phyloP scores from a whole-genome alignment of 2,329 filamentous ascomycete species.

The Colletotrichum truncatum region DNA sequence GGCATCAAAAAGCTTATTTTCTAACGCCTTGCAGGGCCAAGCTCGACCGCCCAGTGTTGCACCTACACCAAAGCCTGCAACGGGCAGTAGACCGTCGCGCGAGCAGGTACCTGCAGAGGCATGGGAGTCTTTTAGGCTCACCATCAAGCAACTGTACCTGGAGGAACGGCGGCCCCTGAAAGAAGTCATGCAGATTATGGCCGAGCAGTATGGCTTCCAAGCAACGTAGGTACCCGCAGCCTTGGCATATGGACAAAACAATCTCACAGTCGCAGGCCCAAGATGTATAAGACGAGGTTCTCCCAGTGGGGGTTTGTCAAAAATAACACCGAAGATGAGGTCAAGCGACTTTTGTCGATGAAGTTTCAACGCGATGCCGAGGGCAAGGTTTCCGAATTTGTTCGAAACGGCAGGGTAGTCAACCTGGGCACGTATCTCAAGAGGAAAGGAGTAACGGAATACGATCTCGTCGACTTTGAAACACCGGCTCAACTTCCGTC shows the following conservation, averaged over 20 bases:
- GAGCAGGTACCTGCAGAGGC: slow-evolving; percentile 55
- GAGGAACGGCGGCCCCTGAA: slow-evolving; percentile 61
- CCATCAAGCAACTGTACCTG: slow-evolving; percentile 55
- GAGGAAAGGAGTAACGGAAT: slow-evolving; percentile 62
- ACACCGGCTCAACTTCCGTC: slow-evolving; percentile 51
- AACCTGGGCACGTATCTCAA: slow-evolving; percentile 62
- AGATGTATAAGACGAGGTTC: slow-evolving; percentile 66
- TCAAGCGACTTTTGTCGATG: slow-evolving; percentile 59
- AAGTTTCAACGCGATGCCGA: slow-evolving; percentile 62
- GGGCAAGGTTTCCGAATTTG: slow-evolving; percentile 62
- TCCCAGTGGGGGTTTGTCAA: slow-evolving; percentile 65
- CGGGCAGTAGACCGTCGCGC: slow-evolving; percentile 47
- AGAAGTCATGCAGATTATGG: slow-evolving; percentile 62
- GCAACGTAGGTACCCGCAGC: slow-evolving; percentile 51
- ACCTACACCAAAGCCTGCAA: slow-evolving; percentile 40
- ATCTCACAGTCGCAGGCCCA: slow-evolving; percentile 48
- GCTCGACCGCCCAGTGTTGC: slow-evolving; percentile 18
- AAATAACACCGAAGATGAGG: slow-evolving; percentile 63
- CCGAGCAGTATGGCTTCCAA: slow-evolving; percentile 56
- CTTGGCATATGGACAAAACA: background rate
- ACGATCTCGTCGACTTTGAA: slow-evolving; percentile 59
- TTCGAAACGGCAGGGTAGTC: slow-evolving; percentile 61
- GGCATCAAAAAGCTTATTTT: background rate
- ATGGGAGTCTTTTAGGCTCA: slow-evolving; percentile 58
- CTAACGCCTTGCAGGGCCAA: slow-evolving; percentile 23